Conservation (phyloP, 2,329 filamentous ascomycete genomes). For the Diaporthe vexans region DNA sequence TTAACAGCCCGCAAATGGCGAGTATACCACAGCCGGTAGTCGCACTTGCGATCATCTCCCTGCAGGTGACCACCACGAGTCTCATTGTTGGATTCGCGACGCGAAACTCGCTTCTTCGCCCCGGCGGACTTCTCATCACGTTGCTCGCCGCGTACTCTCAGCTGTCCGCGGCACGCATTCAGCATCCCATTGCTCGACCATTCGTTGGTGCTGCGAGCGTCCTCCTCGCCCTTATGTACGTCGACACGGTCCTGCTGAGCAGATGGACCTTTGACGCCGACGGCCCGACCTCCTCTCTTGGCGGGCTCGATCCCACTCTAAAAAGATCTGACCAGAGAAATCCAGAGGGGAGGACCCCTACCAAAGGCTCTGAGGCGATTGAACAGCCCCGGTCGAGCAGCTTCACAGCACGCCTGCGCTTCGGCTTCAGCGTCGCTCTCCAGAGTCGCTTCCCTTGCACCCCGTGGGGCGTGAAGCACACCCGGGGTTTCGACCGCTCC, state of each 20-base stretch:
- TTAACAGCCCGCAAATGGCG: not conserved
- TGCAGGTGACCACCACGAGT: conserved; percentile 16
- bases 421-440: not conserved
- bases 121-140: not conserved
- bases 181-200: conserved; percentile 6
- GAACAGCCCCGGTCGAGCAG: not conserved
- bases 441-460: conserved; percentile 17
- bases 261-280: conserved; percentile 9
- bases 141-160: conserved; percentile 5
- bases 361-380: not conserved
- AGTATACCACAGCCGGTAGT: not conserved
- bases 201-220: conserved; percentile 19
- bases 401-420: not conserved
- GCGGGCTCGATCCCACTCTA: not conserved
- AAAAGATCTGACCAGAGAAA: not conserved
- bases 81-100: conserved; percentile 2
- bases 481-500: not conserved
- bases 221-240: conserved; percentile 9
- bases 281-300: conserved; percentile 10
- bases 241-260: conserved; percentile 19
- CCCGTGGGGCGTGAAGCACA: not conserved
- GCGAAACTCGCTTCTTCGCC: not conserved
- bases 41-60: not conserved
- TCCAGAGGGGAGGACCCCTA: not conserved
- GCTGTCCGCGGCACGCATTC: not conserved